Conservation (phyloP, 2,329 filamentous ascomycete species). For the Phialophora verrucosa region DNA sequence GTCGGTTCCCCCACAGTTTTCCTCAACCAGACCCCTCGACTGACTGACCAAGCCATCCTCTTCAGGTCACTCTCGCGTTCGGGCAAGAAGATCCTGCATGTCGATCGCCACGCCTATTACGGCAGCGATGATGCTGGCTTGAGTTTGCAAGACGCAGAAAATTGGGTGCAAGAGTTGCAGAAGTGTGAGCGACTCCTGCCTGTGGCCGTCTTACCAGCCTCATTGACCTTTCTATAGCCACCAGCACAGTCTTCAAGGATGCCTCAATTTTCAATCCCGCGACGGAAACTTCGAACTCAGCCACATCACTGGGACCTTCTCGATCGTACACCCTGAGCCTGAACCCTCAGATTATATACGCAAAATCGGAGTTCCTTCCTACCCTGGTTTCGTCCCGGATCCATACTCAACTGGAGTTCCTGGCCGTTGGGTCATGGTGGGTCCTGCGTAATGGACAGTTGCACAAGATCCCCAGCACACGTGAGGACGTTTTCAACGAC, state of each 20-base stretch:
- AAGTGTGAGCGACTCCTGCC: constrained; percentile 42
- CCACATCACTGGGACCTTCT: constrained; percentile 61
- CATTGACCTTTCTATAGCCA: constrained; percentile 18
- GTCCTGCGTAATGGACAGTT: constrained; percentile 63
- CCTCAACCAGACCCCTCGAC: constrained; percentile 64
- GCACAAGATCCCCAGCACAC: constrained; percentile 79
- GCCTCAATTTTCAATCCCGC: constrained; percentile 46
- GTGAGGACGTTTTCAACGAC: constrained; percentile 89
- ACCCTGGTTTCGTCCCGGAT: constrained; percentile 87
- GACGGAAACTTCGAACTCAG: constrained; percentile 37
- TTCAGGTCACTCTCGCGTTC: constrained; percentile 89
- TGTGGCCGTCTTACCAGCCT: not conserved
- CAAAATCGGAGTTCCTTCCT: constrained; percentile 76
- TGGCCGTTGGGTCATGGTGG: constrained; percentile 92
- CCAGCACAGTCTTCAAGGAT: constrained; percentile 46
- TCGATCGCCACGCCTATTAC: constrained; percentile 88
- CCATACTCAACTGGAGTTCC: constrained; percentile 88
- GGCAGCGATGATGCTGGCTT: constrained; percentile 85
- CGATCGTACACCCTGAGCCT: constrained; percentile 83
- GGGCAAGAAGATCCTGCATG: constrained; percentile 85
- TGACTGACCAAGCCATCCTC: constrained; percentile 64
- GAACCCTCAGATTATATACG: constrained; percentile 84
- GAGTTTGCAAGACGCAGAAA: constrained; percentile 78
- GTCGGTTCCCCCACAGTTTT: constrained; percentile 54
- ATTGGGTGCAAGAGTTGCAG: constrained; percentile 66